These are phyloP conservation scores for Alternaria triticimaculans DNA, from an alignment of 2,329 filamentous ascomycete genomes.

Conservation along the genomic window DNA sequence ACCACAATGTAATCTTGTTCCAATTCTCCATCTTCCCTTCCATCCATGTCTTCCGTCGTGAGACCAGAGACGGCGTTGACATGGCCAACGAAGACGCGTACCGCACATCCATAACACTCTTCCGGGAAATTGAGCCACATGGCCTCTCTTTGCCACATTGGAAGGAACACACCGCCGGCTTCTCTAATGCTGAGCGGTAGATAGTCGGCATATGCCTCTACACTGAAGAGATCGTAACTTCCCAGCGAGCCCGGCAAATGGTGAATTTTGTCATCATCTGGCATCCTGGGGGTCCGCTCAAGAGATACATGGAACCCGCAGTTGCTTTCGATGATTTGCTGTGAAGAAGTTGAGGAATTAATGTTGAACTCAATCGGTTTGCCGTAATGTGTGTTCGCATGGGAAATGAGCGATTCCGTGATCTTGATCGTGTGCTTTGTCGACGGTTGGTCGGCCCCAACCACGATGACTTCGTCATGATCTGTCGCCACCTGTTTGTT, in stretches of 20 bases:
- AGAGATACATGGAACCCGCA: background rate
- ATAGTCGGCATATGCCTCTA: accelerated
- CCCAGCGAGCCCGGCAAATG: background rate
- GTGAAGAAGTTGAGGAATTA: no score
- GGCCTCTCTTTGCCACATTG: slow-evolving; percentile 2
- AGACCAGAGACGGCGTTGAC: background rate
- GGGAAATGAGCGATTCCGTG: no score
- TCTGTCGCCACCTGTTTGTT: no score
- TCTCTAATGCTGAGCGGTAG: background rate
- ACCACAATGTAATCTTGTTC: background rate
- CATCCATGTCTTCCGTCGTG: background rate
- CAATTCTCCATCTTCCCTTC: no score
- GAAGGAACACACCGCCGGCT: background rate
- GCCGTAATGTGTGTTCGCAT: no score
- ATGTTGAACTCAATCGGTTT: no score
- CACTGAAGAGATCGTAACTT: background rate
- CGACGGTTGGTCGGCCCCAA: no score
- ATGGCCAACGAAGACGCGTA: background rate
- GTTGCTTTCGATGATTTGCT: no score
- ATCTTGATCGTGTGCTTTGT: no score
- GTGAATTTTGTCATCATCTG: background rate
- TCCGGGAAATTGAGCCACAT: background rate
- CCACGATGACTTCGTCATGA: no score
- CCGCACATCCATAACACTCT: no score
- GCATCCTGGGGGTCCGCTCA: background rate